phyloP scores from a whole-genome alignment of 2,329 filamentous ascomycete genomes.

The Aurifilum marmelostoma region DNA sequence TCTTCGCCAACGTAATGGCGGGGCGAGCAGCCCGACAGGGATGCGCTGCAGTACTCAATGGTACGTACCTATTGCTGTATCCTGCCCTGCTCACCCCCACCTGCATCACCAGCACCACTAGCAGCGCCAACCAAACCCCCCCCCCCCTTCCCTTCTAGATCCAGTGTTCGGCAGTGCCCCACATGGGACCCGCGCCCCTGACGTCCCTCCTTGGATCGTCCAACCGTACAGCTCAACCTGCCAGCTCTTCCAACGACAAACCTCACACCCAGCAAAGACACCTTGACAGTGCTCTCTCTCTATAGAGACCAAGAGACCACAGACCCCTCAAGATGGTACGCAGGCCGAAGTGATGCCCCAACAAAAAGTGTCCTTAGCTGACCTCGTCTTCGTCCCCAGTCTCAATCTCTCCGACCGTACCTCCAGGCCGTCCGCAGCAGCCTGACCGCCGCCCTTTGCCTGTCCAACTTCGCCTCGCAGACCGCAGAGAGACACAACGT shows the following conservation, averaged over 20 bases:
- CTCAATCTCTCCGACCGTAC: slow-evolving; percentile 95
- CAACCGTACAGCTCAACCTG: slow-evolving; percentile 11
- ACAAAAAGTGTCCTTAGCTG: slow-evolving; percentile 28
- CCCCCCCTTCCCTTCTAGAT: neutral
- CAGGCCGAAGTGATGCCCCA: neutral
- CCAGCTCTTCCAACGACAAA: slow-evolving; percentile 22
- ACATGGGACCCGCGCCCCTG: slow-evolving; percentile 13
- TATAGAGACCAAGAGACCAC: neutral
- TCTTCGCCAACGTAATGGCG: slow-evolving; percentile 24
- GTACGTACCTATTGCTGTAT: slow-evolving; percentile 20
- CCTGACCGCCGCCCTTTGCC: slow-evolving; percentile 87
- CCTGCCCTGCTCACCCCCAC: too few relatives aligned
- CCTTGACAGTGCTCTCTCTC: slow-evolving; percentile 20
- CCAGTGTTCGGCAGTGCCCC: slow-evolving; percentile 10
- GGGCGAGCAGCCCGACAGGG: slow-evolving; percentile 17
- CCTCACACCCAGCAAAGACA: slow-evolving; percentile 16
- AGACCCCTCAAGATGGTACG: slow-evolving; percentile 22
- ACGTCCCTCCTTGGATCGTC: slow-evolving; percentile 15
- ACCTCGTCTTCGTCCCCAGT: slow-evolving; percentile 55
- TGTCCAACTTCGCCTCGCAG: slow-evolving; percentile 97
- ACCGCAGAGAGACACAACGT: slow-evolving; percentile 97
- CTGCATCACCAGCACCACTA: neutral
- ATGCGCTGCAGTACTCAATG: neutral
- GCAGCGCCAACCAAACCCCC: neutral
- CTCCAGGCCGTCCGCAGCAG: slow-evolving; percentile 94